Evolutionary conservation across 192 early-diverging fungal species (phyloP), one percentile per base, ranked within the genome.

Genomic region (Tieghemiomyces parasiticus): DNA sequence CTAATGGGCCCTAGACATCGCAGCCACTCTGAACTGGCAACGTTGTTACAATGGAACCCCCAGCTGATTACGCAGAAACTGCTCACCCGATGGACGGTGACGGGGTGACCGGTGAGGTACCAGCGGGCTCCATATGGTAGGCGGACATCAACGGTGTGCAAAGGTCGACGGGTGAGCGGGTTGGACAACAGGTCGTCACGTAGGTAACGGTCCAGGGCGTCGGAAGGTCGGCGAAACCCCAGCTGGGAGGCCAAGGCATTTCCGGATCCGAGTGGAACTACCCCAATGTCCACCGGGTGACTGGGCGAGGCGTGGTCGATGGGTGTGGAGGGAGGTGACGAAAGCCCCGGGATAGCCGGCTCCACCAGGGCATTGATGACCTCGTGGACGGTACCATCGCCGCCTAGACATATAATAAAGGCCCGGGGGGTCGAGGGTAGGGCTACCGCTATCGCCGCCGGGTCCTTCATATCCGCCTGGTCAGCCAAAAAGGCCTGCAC

Each of bases 11-110:
- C 50, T 8, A 52, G 26, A 20, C 24, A 52, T 13, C 50, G 24
- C 8, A 52, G 8, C 50, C 50, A 52, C 30, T 52, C 50, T 0
- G 50, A 52, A 25, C 26, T 28, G 50, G 50, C 24, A 16, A 52
- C 50, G 8, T 52, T 52, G 30, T 28, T 52, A 25, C 50, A 52
- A 25, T 52, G 50, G 50, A 52, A 52, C 14, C 50, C 50, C 50
- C 50, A 52, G 26, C 50, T 52, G 14, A 52, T 13, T 25, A 52
- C 50, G 26, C 50, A 52, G 26, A 52, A 52, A 8, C 50, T 52
- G n/a, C n/a, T n/a, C n/a, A n/a, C n/a, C 30, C 26, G 50, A 13
- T 16, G 26, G 30, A 30, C 1, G 50, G 24, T 52, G 24, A 24
- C 26, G 13, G 24, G 50, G 2, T n/a, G 30, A 28, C 24, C 20